Conservation (phyloP, 1,284 basidiomycete genomes). For the Ceratobasidium sp. region DNA sequence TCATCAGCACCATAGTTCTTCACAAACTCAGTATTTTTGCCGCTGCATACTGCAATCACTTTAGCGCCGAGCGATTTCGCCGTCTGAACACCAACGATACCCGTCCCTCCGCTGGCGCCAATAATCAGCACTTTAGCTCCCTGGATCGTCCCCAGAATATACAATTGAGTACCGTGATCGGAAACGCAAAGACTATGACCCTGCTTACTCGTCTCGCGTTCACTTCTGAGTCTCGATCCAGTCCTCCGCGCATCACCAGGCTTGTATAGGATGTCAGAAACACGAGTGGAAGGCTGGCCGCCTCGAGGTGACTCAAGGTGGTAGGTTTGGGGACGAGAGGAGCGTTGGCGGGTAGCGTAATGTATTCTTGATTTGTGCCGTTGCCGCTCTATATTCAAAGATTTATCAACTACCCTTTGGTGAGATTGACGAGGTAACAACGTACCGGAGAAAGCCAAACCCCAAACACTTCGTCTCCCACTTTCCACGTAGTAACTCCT, state of each 20-base stretch:
- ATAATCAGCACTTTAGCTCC: conserved; percentile 5
- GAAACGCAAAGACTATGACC: neutral
- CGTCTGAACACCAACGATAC: conserved; percentile 44
- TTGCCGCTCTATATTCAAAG: neutral
- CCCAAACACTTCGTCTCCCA: neutral
- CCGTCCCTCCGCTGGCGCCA: conserved; percentile 14
- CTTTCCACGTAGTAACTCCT: conserved; percentile 7
- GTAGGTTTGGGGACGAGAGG: conserved; percentile 4
- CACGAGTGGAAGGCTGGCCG: conserved; percentile 7
- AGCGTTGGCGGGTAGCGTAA: neutral
- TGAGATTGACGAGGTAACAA: neutral
- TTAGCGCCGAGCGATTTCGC: neutral
- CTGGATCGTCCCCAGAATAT: neutral
- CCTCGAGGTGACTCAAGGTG: neutral
- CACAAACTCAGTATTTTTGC: conserved; percentile 13
- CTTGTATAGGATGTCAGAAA: conserved; percentile 10
- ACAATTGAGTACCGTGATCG: neutral
- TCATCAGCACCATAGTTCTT: conserved; percentile 11
- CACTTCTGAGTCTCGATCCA: neutral
- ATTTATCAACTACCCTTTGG: neutral
- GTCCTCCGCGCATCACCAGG: neutral
- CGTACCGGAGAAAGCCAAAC: neutral
- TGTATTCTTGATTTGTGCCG: conserved; percentile 12
- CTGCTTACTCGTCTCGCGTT: neutral
- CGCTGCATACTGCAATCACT: conserved; percentile 10